A percentile compares a stretch with the other conserved stretches of the same genome.
These are phyloP conservation scores for Murraya koenigii DNA, from an alignment of 345 rosid species.

Conservation along the genomic window DNA sequence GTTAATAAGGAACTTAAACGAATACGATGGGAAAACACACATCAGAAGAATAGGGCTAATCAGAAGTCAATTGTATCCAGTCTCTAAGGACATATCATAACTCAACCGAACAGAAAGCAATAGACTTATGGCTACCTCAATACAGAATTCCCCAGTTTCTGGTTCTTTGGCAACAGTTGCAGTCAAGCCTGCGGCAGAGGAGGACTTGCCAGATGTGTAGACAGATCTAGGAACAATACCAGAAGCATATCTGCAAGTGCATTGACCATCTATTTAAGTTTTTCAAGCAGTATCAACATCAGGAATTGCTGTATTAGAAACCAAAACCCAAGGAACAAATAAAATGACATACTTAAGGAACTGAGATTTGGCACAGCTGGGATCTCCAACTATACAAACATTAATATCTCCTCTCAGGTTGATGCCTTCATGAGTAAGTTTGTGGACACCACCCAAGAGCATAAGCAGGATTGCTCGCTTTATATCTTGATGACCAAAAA, in stretches of 20 bases:
- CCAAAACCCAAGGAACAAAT: no score
- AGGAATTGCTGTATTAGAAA: not conserved
- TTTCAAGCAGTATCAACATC: not conserved
- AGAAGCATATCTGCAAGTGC: slow-evolving; percentile 63
- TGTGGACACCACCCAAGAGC: slow-evolving; percentile 95
- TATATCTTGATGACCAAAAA: slow-evolving; percentile 97
- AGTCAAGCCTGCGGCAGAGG: slow-evolving; percentile 98
- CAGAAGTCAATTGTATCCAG: not conserved
- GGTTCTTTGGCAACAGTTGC: slow-evolving; percentile 99
- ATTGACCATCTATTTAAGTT: slow-evolving; percentile 2
- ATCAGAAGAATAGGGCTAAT: not conserved
- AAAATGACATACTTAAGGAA: slow-evolving; percentile 73
- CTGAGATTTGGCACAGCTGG: slow-evolving; percentile 98
- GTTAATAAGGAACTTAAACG: not conserved
- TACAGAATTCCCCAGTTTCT: slow-evolving; percentile 97
- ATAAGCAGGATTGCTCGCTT: slow-evolving; percentile 91
- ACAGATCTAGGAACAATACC: slow-evolving; percentile 96
- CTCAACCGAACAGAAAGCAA: not conserved
- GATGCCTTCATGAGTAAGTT: slow-evolving; percentile 90
- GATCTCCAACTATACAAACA: slow-evolving; percentile 97
- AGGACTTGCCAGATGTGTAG: slow-evolving; percentile 96
- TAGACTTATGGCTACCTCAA: slow-evolving; percentile 59
- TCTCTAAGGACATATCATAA: not conserved
- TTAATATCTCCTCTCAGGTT: slow-evolving; percentile 97
- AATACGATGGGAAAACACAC: not conserved